These are phyloP conservation scores for Hortiboletus flavorubellus DNA, from an alignment of 768 basidiomycete genomes.

Conservation along the genomic window DNA sequence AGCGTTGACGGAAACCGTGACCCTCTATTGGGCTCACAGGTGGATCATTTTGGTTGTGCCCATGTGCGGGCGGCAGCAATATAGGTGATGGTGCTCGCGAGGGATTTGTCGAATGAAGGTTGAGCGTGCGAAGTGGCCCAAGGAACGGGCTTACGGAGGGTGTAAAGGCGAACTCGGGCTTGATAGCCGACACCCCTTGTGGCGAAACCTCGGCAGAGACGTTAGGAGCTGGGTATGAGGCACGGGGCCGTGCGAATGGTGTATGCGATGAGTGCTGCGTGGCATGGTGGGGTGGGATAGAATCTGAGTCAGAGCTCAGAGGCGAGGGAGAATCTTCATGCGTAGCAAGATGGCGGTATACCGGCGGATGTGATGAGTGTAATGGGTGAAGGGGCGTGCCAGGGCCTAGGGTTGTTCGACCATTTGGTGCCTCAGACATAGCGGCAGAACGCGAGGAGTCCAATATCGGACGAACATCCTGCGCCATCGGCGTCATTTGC, in stretches of 20 bases:
- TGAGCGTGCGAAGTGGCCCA: constrained; percentile 69
- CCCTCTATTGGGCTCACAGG: constrained; percentile 37
- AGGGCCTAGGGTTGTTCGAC: constrained; percentile 22
- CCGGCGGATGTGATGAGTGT: constrained; percentile 33
- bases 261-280: constrained; percentile 30
- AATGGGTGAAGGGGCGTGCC: constrained; percentile 38
- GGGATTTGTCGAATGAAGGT: constrained; percentile 66
- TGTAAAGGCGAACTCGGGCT: constrained; percentile 46
- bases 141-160: constrained; percentile 81
- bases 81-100: constrained; percentile 74
- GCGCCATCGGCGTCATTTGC: constrained; percentile 45
- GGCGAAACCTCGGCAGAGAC: constrained; percentile 32
- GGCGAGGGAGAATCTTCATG: constrained; percentile 69
- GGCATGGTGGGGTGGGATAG: constrained; percentile 31
- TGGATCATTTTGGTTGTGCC: constrained; percentile 19
- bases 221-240: constrained; percentile 18
- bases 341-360: constrained; percentile 32
- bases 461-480: constrained; percentile 27
- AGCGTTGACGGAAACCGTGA: constrained; percentile 23
- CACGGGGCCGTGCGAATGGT: constrained; percentile 26
- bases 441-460: constrained; percentile 17
- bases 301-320: constrained; percentile 63
- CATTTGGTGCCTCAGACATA: constrained; percentile 14
- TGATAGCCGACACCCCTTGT: constrained; percentile 21
- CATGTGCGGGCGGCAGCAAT: constrained; percentile 51